These are phyloP conservation scores for Hypericum androsaemum DNA, from an alignment of 345 rosid genomes.

Conservation along the genomic window DNA sequence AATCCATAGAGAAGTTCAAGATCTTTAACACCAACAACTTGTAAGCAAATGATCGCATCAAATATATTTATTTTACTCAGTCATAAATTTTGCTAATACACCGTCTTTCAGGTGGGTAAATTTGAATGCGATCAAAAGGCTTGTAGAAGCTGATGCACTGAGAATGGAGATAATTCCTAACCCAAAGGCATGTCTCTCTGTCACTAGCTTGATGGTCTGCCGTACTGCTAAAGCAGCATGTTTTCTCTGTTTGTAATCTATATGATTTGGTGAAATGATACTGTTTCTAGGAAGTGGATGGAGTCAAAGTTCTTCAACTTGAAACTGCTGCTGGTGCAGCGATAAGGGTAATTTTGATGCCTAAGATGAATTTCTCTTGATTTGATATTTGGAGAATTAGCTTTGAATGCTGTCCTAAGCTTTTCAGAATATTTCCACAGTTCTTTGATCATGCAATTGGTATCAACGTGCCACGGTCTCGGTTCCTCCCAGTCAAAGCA, in stretches of 20 bases:
- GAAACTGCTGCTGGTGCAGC: constrained; percentile 99
- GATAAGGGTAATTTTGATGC: constrained; percentile 44
- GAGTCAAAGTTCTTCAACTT: constrained; percentile 89
- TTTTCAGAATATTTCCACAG: constrained; percentile 21
- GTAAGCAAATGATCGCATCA: constrained; percentile 34
- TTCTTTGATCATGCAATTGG: constrained; percentile 87
- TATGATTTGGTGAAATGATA: neutral
- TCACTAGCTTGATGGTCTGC: neutral
- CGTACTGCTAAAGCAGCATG: neutral
- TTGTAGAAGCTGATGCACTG: constrained; percentile 87
- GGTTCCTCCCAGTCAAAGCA: constrained; percentile 91
- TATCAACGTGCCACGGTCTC: constrained; percentile 74
- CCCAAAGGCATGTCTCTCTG: constrained; percentile 49
- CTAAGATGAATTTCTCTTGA: neutral
- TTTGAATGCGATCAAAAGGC: constrained; percentile 85
- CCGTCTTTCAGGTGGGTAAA: constrained; percentile 69
- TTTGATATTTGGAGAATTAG: neutral
- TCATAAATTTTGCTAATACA: constrained; percentile 14
- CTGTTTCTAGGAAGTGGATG: constrained; percentile 73
- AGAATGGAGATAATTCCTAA: constrained; percentile 97
- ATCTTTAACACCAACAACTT: constrained; percentile 96
- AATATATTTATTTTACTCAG: constrained; percentile 6
- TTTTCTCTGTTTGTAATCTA: neutral
- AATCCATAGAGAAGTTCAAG: constrained; percentile 97
- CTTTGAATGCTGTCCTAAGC: neutral